Evolutionary conservation across 2,329 filamentous ascomycete genomes (phyloP).

Genomic region (Fusarium dlaminii): DNA sequence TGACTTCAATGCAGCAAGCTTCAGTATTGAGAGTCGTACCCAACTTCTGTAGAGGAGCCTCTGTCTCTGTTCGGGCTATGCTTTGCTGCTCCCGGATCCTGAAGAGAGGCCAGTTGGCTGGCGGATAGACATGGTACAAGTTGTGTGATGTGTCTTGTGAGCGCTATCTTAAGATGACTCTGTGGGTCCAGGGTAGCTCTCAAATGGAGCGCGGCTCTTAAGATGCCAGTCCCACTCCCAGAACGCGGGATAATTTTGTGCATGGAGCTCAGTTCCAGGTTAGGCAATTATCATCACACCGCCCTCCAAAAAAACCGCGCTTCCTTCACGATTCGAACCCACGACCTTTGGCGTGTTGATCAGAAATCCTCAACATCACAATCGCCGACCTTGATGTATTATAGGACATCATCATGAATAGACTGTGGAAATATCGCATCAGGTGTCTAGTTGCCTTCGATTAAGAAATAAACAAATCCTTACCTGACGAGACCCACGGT

Average conservation of each 20-base stretch:
- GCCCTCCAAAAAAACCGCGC: background rate
- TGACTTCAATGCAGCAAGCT: too few relatives aligned
- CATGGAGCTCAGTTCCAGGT: background rate
- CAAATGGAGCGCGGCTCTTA: background rate
- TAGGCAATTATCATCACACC: background rate
- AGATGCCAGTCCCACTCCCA: background rate
- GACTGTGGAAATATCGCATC: rapidly evolving
- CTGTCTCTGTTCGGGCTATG: too few relatives aligned
- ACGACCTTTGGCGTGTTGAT: background rate
- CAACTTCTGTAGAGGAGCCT: too few relatives aligned
- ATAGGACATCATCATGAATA: background rate
- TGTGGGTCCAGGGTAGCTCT: background rate
- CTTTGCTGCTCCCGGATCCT: too few relatives aligned
- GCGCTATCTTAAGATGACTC: background rate
- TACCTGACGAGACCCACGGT: background rate
- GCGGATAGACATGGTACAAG: too few relatives aligned
- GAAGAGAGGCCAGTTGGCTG: too few relatives aligned
- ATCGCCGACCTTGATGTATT: background rate
- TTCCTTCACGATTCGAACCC: background rate
- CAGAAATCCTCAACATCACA: background rate
- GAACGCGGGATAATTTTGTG: background rate
- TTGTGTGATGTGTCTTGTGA: too few relatives aligned
- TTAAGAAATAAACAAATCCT: background rate
- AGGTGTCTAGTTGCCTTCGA: rapidly evolving
- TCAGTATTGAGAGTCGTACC: too few relatives aligned